phyloP scores from a whole-genome alignment of 345 rosid species.

The Aethionema arabicum region DNA sequence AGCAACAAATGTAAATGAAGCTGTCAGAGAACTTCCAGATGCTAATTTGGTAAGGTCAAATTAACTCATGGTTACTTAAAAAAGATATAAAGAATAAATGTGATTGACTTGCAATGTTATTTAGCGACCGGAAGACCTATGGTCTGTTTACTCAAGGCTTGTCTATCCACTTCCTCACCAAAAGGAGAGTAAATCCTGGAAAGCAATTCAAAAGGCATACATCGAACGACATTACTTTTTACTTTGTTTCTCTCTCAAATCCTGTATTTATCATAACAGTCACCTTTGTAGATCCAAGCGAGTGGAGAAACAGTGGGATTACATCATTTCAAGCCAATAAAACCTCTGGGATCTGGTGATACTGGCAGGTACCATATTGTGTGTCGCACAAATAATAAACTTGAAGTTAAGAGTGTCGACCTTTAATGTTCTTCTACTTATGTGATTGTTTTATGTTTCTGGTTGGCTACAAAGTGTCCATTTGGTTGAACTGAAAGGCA shows the following conservation, averaged over 20 bases:
- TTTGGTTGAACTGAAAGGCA: conserved; percentile 78
- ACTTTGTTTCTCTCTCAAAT: conserved; percentile 14
- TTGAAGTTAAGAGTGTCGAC: conserved; percentile 14
- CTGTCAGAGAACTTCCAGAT: conserved; percentile 97
- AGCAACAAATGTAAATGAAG: conserved; percentile 95
- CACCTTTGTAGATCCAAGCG: conserved; percentile 58
- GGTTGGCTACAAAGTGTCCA: conserved; percentile 57
- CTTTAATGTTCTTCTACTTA: neutral
- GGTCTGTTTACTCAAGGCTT: conserved; percentile 80
- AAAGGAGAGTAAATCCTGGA: conserved; percentile 67
- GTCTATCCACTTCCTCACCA: conserved; percentile 86
- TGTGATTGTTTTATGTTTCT: neutral
- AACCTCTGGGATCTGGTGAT: conserved; percentile 95
- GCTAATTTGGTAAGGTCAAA: conserved; percentile 94
- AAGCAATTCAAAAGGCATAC: conserved; percentile 77
- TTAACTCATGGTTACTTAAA: conserved; percentile 22
- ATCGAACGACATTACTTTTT: conserved; percentile 1
- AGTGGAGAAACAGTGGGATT: conserved; percentile 69
- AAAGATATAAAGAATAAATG: conserved; percentile 10
- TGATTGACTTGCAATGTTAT: conserved; percentile 35
- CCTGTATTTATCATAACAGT: conserved; percentile 14
- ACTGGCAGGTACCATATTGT: conserved; percentile 75
- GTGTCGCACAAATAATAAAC: conserved; percentile 9
- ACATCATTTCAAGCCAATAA: conserved; percentile 88
- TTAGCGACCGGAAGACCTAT: conserved; percentile 91